These are phyloP conservation scores for Penicillium paneum DNA, from an alignment of 2,329 filamentous ascomycete genomes.

Conservation along the genomic window DNA sequence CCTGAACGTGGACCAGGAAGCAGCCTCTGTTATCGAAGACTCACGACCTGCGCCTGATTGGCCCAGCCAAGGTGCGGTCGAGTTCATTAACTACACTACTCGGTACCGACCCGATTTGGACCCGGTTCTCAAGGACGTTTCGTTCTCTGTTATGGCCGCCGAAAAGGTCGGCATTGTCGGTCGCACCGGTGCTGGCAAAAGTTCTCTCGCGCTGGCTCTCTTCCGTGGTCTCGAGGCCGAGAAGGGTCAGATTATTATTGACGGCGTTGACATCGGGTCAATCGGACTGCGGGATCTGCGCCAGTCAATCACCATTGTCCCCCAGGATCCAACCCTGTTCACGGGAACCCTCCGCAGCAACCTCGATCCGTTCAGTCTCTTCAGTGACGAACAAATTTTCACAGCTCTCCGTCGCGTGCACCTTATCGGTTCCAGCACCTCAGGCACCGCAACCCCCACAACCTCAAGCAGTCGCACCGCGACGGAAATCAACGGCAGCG, in stretches of 20 bases:
- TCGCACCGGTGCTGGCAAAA: slow-evolving; percentile 93
- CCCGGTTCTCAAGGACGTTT: slow-evolving; percentile 76
- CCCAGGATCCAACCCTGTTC: slow-evolving; percentile 90
- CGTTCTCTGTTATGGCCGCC: slow-evolving; percentile 77
- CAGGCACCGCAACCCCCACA: slow-evolving; percentile 36
- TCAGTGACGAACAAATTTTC: slow-evolving; percentile 89
- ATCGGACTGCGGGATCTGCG: slow-evolving; percentile 93
- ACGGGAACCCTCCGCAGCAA: slow-evolving; percentile 89
- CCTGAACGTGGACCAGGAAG: slow-evolving; percentile 92
- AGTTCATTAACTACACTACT: slow-evolving; percentile 86
- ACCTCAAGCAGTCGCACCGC: slow-evolving; percentile 28
- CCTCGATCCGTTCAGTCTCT: slow-evolving; percentile 84
- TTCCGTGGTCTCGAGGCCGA: slow-evolving; percentile 94
- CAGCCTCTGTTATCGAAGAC: slow-evolving; percentile 70
- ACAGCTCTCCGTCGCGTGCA: slow-evolving; percentile 82
- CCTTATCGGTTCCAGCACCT: slow-evolving; percentile 58
- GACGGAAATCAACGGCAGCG: slow-evolving; percentile 23
- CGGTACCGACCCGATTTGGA: slow-evolving; percentile 85
- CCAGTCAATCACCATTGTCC: slow-evolving; percentile 93
- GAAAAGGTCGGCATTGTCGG: slow-evolving; percentile 97
- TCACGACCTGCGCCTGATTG: slow-evolving; percentile 74
- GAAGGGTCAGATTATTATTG: slow-evolving; percentile 81
- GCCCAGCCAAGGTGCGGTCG: slow-evolving; percentile 80
- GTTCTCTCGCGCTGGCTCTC: slow-evolving; percentile 84
- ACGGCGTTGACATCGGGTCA: slow-evolving; percentile 80